phyloP scores from a whole-genome alignment of 2,329 filamentous ascomycete genomes.

The Teratosphaeriaceae sp. region DNA sequence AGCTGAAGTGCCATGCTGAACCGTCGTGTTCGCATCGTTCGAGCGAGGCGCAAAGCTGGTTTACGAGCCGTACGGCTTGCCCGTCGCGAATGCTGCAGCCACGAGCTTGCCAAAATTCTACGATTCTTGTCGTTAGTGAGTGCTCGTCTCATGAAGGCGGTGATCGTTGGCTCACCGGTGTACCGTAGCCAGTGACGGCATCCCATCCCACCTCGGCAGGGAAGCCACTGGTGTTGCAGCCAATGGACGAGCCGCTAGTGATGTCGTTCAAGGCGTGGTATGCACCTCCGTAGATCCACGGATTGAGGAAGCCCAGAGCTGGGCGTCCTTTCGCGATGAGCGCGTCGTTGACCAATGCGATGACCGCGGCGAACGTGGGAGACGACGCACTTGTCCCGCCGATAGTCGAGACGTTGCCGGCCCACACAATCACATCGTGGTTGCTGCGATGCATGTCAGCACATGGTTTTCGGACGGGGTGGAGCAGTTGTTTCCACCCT shows the following conservation, averaged over 20 bases:
- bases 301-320: conserved; percentile 53
- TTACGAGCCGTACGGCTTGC: not conserved
- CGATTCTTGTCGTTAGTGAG: conserved; percentile 4
- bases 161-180: conserved; percentile 16
- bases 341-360: conserved; percentile 58
- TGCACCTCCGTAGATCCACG: conserved; percentile 49
- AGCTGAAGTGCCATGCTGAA: too few relatives aligned
- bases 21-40: too few relatives aligned
- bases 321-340: conserved; percentile 45
- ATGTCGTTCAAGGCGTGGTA: conserved; percentile 46
- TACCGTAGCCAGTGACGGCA: conserved; percentile 26
- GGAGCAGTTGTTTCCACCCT: conserved; percentile 31
- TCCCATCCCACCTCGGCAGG: conserved; percentile 27
- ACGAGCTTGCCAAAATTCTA: conserved; percentile 20
- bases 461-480: not conserved
- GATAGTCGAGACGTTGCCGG: conserved; percentile 13
- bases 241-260: conserved; percentile 28
- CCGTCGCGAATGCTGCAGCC: conserved; percentile 17
- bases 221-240: conserved; percentile 25
- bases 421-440: conserved; percentile 30
- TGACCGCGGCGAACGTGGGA: conserved; percentile 52
- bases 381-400: conserved; percentile 50
- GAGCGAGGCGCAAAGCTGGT: too few relatives aligned
- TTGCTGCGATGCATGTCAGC: conserved; percentile 6
- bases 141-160: not conserved